Evolutionary conservation across 768 basidiomycete species (phyloP), one percentile per base, ranked within the genome.

Genomic region (Clitopilus passeckerianus): DNA sequence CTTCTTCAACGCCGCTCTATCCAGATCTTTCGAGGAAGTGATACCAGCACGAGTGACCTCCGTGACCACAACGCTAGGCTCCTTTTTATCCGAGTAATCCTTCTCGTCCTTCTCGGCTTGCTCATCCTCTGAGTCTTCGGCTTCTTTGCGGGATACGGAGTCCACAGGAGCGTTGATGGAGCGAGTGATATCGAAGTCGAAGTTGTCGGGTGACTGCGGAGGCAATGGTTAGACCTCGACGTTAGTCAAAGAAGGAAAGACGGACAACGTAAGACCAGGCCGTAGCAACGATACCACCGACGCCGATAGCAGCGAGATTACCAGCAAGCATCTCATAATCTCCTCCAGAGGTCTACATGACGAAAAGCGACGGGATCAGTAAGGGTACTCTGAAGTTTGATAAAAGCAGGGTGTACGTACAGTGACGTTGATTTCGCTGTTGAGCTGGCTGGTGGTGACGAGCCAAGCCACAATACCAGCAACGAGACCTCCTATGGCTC

Each of bases 401-500:
- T 10, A 23, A 44, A 18, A 24, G 60, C 44, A 15, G 3, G 34
- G 54, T 7, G 7, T 30, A 43, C 85, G 53, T 60, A 87, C 86
- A 33, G 71, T 79, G 33, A 96, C 89, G 59, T 85, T 89, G 67
- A 97, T 83, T 10, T 81, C 84, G 57, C 73, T 77, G 70, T 95
- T 91, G 41, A 93, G 75, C 10, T 78, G 76, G 20, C 85, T 76
- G 0, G 94, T 92, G 1, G 90, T 85, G 22, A 89, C 91, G 35
- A 98, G 80, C 95, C 95, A 98, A 7, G 89, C 88, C 53, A 86
- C 78, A 35, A 96, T 64, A 15, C 89, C 93, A 10, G 80, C 78
- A 27, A 72, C 73, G 67, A 95, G 86, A 0, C 94, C 95, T 35
- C 73, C 67, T 34, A 93, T 61, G 0, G 92, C 74, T 2, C 91